A percentile compares a stretch with the other conserved stretches of the same genome.
phyloP scores from a whole-genome alignment of 2,329 filamentous ascomycete genomes.

The Fusarium clavum region DNA sequence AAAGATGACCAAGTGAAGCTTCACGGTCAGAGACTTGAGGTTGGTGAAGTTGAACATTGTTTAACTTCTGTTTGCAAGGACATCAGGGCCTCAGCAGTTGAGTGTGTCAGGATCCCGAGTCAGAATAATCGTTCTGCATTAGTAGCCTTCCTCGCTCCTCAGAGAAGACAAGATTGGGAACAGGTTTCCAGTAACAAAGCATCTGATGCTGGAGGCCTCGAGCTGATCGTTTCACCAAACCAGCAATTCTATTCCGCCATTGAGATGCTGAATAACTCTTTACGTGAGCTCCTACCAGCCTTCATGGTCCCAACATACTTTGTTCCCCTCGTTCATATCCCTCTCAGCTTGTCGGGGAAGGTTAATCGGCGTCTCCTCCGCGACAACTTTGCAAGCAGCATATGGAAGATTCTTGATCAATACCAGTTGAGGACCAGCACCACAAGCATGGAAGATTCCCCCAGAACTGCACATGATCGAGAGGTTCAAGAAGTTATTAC shows the following conservation, averaged over 20 bases:
- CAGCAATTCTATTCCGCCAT: not conserved
- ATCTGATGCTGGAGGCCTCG: not conserved
- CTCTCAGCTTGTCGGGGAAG: not conserved
- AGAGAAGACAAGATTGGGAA: not conserved
- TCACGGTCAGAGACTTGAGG: conserved; percentile 8
- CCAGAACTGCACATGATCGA: not conserved
- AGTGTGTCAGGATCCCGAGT: not conserved
- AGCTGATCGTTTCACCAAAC: not conserved
- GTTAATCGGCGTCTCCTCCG: conserved; percentile 5
- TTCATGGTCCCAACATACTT: conserved; percentile 7
- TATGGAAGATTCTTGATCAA: not conserved
- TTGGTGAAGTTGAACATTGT: not conserved
- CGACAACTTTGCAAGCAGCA: not conserved
- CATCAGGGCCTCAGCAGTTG: not conserved
- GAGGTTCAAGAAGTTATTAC: not conserved
- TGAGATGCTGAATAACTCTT: not conserved
- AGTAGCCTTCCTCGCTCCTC: not conserved
- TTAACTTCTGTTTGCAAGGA: not conserved
- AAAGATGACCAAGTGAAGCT: conserved; percentile 11
- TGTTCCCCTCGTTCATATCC: not conserved
- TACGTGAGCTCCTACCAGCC: not conserved
- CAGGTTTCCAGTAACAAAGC: not conserved
- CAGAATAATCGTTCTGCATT: not conserved
- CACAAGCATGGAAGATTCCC: fast-evolving
- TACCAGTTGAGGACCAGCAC: not conserved